Evolutionary conservation across 805 yeast species (phyloP), one percentile per base, ranked within the genome.

Genomic region (Saccharomycopsis microspora): DNA sequence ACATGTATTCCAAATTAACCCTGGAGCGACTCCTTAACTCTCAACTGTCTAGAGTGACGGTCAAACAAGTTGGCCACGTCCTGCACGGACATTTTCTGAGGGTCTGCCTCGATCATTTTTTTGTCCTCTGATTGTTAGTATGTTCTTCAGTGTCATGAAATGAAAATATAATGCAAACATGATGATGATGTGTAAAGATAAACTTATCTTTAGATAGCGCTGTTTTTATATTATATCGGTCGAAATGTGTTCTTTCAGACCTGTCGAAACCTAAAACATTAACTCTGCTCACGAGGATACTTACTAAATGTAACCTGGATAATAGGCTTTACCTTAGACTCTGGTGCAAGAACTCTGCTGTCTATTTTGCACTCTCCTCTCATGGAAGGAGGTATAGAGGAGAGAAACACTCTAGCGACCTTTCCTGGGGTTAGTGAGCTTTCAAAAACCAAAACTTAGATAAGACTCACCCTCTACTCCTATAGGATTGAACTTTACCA

Each of bases 401-500:
- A 73, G 42, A 89, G 71, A 57, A 89, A 81, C 5, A 84, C 68
- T 57, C 97, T 77, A 4, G 95, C 88, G 5, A 84, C 70, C 63
- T 82, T 84, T 41, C 88, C 93, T 67, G 36, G 41, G 19, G 19
- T 19, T 19, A 19, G 19, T 19, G 19, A 19, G 19, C 19, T 19
- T 19, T 19, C 19, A 19, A 30, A 38, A 4, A 32, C 8, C 8
- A 34, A 34, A n/a, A 34, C 1, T 8, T 8, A 42, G 37, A 9
- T 3, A 29, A 11, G 10, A 30, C 77, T 49, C 63, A 75, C 79
- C 75, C 55, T 83, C 84, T 32, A 71, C 64, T 1, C 79, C 76
- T 54, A 83, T 72, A 1, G 96, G 96, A 62, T 85, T 78, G 71
- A 89, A 86, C 59, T 72, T 78, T 40, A 90, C 85, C 41, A 70